phyloP scores from a whole-genome alignment of 2,329 filamentous ascomycete genomes.

The Aureobasidium sp. region DNA sequence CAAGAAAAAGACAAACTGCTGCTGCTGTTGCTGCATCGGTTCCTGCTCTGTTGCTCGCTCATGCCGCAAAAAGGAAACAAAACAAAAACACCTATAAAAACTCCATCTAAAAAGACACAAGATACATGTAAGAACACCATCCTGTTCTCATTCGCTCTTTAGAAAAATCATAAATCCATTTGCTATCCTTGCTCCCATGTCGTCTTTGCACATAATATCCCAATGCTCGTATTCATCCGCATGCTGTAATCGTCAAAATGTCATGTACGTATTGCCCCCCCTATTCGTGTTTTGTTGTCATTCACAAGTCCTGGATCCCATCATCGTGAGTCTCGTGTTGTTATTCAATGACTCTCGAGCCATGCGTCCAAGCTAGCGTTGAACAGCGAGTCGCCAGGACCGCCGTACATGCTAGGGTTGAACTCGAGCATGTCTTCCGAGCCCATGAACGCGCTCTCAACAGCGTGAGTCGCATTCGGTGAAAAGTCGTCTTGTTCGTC shows the following conservation, averaged over 20 bases:
- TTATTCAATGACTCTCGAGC: constrained; percentile 3
- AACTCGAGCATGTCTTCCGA: constrained; percentile 11
- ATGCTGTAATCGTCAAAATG: background rate
- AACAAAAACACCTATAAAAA: background rate
- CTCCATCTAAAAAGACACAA: background rate
- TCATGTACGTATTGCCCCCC: background rate
- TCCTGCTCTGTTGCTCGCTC: background rate
- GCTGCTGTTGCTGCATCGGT: background rate
- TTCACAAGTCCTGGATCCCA: background rate
- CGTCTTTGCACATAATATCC: background rate
- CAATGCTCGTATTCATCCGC: background rate
- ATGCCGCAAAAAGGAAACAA: background rate
- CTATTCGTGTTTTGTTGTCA: background rate
- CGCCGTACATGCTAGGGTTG: constrained; percentile 11
- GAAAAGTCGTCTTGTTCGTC: constrained; percentile 6
- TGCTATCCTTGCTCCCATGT: background rate
- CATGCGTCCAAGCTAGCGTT: constrained; percentile 8
- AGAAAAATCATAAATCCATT: background rate
- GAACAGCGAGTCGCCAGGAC: constrained; percentile 6
- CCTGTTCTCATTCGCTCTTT: background rate
- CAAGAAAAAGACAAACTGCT: background rate
- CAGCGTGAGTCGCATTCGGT: background rate
- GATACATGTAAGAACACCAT: background rate
- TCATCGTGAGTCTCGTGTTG: background rate
- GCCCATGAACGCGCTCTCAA: constrained; percentile 13